Evolutionary conservation across 2,329 filamentous ascomycete species (phyloP).

Genomic region (Ophioceras dolichostomum): DNA sequence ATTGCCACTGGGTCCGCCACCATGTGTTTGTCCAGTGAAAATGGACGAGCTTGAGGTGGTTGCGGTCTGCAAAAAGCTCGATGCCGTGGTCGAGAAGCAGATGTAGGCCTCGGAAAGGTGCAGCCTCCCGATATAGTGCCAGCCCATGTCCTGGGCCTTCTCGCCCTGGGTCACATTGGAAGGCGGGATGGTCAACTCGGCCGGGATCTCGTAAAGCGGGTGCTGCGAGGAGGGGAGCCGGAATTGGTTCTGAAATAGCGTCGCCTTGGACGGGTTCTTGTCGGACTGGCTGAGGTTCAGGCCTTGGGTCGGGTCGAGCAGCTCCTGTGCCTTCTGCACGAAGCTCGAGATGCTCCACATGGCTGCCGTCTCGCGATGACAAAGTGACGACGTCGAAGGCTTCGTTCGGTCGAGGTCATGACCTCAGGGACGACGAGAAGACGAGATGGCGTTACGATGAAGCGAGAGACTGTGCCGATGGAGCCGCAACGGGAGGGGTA

Average conservation of each 20-base stretch:
- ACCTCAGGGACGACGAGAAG: background rate
- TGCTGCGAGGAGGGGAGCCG: slow-evolving; percentile 86
- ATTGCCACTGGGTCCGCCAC: slow-evolving; percentile 84
- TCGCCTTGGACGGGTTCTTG: slow-evolving; percentile 77
- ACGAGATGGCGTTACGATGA: background rate
- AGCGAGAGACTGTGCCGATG: background rate
- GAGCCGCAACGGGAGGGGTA: background rate
- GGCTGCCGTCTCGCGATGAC: slow-evolving; percentile 10
- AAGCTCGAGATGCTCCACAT: slow-evolving; percentile 62
- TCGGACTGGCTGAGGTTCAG: slow-evolving; percentile 62
- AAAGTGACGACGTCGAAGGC: background rate
- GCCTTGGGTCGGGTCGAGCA: slow-evolving; percentile 81
- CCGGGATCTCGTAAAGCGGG: slow-evolving; percentile 90
- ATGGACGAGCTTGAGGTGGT: slow-evolving; percentile 68
- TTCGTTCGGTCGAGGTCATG: background rate
- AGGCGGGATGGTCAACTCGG: slow-evolving; percentile 79
- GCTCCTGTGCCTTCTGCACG: slow-evolving; percentile 89
- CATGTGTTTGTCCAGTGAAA: slow-evolving; percentile 88
- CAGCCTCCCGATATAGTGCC: slow-evolving; percentile 83
- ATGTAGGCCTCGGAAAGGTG: slow-evolving; percentile 91
- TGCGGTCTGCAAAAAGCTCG: slow-evolving; percentile 72
- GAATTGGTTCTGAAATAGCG: slow-evolving; percentile 92
- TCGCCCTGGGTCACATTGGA: slow-evolving; percentile 59
- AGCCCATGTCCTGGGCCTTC: slow-evolving; percentile 60
- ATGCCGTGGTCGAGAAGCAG: slow-evolving; percentile 90